These are phyloP conservation scores for Quercus aquifolioides DNA, from an alignment of 306 rosid genomes.

Conservation along the genomic window DNA sequence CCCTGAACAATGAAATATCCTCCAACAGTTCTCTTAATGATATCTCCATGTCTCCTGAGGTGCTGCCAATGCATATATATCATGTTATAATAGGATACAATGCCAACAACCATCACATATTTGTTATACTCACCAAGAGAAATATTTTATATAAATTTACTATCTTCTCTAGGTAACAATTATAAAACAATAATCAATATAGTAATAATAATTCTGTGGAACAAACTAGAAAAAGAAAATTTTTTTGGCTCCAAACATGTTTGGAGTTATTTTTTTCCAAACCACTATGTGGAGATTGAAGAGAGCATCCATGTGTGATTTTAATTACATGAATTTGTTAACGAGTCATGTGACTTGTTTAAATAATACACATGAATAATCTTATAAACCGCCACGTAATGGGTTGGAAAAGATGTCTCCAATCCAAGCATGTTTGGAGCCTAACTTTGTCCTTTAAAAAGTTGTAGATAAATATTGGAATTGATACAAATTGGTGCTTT, in stretches of 20 bases:
- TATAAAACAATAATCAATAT: neutral
- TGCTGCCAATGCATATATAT: slow-evolving; percentile 37
- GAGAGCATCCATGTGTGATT: too few relatives aligned
- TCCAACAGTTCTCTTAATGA: slow-evolving; percentile 60
- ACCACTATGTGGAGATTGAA: too few relatives aligned
- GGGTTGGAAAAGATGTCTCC: too few relatives aligned
- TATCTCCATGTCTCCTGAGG: slow-evolving; percentile 89
- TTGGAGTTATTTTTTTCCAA: too few relatives aligned
- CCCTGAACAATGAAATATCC: slow-evolving; percentile 75
- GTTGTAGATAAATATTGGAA: neutral
- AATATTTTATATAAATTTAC: neutral
- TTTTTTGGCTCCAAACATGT: too few relatives aligned
- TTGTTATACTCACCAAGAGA: too few relatives aligned
- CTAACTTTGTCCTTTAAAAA: neutral
- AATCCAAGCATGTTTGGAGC: too few relatives aligned
- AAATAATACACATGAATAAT: too few relatives aligned
- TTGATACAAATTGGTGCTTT: neutral
- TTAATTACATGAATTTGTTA: too few relatives aligned
- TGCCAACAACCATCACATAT: neutral
- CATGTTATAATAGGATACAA: slow-evolving; percentile 4
- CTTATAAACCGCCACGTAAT: too few relatives aligned
- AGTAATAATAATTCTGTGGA: neutral
- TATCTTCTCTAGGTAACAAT: neutral
- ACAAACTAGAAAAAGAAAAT: neutral
- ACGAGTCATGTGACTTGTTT: too few relatives aligned